Conservation (phyloP, 352 stramenopile species). For the Globisporangium mamillatum region DNA sequence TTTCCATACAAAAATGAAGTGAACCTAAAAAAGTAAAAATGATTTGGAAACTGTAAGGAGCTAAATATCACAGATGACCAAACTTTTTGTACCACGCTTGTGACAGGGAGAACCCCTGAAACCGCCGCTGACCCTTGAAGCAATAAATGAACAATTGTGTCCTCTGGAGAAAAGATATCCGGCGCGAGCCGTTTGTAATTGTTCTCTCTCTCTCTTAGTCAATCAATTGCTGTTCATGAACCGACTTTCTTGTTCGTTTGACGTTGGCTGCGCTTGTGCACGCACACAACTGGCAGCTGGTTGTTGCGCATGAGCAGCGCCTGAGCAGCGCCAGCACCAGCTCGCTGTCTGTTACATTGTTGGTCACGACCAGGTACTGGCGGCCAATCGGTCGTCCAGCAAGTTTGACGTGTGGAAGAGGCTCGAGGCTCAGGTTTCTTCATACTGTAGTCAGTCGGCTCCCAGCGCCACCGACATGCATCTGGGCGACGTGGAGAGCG, state of each 20-base stretch:
- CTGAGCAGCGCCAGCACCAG: neutral
- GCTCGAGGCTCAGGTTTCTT: neutral
- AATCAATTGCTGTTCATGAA: neutral
- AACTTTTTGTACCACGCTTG: slow-evolving; percentile 5
- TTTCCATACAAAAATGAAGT: neutral
- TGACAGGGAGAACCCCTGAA: neutral
- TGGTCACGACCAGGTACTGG: slow-evolving; percentile 2
- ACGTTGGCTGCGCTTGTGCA: neutral
- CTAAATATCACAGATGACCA: neutral
- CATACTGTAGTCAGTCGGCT: neutral
- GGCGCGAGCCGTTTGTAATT: neutral
- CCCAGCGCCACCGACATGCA: neutral
- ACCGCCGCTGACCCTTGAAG: neutral
- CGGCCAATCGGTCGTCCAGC: neutral
- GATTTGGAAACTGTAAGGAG: neutral
- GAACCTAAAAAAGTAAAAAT: neutral
- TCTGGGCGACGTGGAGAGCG: neutral
- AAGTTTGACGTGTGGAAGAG: neutral
- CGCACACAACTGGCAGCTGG: neutral
- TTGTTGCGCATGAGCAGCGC: neutral
- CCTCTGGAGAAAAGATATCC: neutral
- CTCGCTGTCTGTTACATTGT: neutral
- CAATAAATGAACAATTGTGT: neutral
- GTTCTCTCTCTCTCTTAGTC: too few species aligned
- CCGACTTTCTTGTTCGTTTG: neutral